Base-by-base conservation (phyloP, 2,329 filamentous ascomycete genomes). In the Colletotrichum melonis region DNA sequence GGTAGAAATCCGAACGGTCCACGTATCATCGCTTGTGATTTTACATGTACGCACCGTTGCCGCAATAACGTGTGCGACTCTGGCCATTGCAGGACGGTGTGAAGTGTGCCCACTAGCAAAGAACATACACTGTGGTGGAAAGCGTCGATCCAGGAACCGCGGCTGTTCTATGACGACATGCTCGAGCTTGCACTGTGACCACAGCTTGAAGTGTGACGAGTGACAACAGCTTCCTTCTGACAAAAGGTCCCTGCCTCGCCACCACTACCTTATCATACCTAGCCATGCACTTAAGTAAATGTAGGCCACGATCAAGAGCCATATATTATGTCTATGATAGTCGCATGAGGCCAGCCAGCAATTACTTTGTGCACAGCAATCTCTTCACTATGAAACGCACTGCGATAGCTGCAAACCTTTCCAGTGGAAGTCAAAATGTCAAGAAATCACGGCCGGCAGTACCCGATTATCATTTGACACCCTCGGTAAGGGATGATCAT, bases 391-490 rank as follows among this genome's bases (percentile, higher is more conserved):
- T 73, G 71, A 73, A 73, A 69, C 56, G 71, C 2, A 71, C 35
- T 6, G 62, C 55, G 1, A 46, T 42, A 5, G n/a, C 72, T 7
- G 69, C 59, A 35, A 63, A 49, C 26, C 58, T 74, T 2, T 4
- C 28, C 3, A 28, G 55, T 5, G 69, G 63, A 28, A 14, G 2
- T 1, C 30, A 19, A 12, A 9, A 14, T n/a, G 19, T 24, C 0
- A 74, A 72, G 63, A 74, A 72, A 22, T 58, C 58, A 3, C 54
- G 42, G 11, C 68, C 69, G 3, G 67, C 78, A 55, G 76, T 86
- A 0, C 84, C 84, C 2, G 85, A 86, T 6, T 87, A 88, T 72
- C 86, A 87, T 75, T 72, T 80, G 14, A 83, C 84, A 5, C 82
- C 84, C 4, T 83, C 84, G 3, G 63, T 82, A 38, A 79, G 78